phyloP scores from a whole-genome alignment of 768 basidiomycete genomes.

The Tulasnella calospora region DNA sequence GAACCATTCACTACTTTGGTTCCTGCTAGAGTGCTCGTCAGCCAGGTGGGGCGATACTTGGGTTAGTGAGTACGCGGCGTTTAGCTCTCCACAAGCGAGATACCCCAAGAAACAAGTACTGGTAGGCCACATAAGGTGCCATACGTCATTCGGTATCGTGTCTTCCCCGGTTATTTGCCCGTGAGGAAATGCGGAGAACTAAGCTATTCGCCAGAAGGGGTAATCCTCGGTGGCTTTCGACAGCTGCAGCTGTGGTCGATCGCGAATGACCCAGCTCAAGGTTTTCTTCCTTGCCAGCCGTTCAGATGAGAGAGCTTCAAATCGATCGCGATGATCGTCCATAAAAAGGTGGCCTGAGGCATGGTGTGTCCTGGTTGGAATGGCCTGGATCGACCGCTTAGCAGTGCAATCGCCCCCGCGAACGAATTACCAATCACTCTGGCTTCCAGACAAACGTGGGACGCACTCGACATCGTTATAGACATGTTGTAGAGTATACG shows the following conservation, averaged over 20 bases:
- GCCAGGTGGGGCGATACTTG: not conserved
- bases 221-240: constrained; percentile 1
- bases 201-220: not conserved
- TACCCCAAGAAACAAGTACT: not conserved
- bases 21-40: not conserved
- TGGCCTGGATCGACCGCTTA: not conserved
- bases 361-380: not conserved
- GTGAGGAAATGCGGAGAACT: constrained; percentile 1
- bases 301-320: not conserved
- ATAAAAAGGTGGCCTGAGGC: not conserved
- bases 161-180: not conserved
- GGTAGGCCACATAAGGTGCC: not conserved
- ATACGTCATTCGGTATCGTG: not conserved
- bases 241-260: not conserved
- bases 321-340: not conserved
- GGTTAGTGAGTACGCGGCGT: not conserved
- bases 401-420: not conserved
- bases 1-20: not conserved
- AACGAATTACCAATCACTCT: not conserved
- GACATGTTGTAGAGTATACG: not conserved
- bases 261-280: not conserved
- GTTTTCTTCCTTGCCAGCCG: not conserved
- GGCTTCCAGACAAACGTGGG: not conserved
- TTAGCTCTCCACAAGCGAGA: not conserved
- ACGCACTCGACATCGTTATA: not conserved